Evolutionary conservation across 106 monocot species (phyloP).

Genomic region (Apostasia shenzhenica): DNA sequence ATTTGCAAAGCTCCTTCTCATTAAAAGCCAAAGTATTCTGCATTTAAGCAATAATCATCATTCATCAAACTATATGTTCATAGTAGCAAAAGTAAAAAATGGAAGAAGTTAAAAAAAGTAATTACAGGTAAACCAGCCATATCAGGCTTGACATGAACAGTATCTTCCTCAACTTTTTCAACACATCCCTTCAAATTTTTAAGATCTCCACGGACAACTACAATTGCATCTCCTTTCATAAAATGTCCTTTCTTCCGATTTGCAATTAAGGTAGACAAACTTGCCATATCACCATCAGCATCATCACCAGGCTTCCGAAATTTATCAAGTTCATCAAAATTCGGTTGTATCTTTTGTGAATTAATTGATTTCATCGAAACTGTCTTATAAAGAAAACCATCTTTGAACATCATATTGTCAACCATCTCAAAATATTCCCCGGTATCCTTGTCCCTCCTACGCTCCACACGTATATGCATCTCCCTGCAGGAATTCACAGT

Average conservation of each 20-base stretch:
- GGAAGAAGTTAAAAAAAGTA: constrained; percentile 4
- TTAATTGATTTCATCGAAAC: constrained; percentile 81
- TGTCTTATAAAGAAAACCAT: constrained; percentile 87
- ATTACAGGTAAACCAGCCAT: constrained; percentile 70
- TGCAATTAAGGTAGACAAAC: constrained; percentile 82
- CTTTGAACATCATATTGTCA: constrained; percentile 85
- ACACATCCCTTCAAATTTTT: constrained; percentile 97
- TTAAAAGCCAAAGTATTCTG: constrained; percentile 88
- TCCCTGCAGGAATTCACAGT: constrained; percentile 39
- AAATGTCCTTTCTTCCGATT: constrained; percentile 99
- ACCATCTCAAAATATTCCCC: constrained; percentile 80
- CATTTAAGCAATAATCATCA: constrained; percentile 8
- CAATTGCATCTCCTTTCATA: constrained; percentile 94
- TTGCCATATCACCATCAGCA: constrained; percentile 66
- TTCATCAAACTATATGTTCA: not conserved
- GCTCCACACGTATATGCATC: constrained; percentile 84
- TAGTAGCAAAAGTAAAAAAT: not conserved
- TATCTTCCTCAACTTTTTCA: constrained; percentile 97
- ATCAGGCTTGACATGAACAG: constrained; percentile 82
- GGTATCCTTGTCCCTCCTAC: constrained; percentile 54
- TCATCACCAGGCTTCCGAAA: constrained; percentile 87
- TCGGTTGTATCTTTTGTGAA: constrained; percentile 71
- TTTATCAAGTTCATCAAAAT: constrained; percentile 97
- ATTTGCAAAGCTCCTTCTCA: constrained; percentile 96
- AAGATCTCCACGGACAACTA: constrained; percentile 82